Percentiles rank a stretch among this genome's conserved stretches.
Conservation (phyloP, 2,329 filamentous ascomycete species). For the Nemania serpens region DNA sequence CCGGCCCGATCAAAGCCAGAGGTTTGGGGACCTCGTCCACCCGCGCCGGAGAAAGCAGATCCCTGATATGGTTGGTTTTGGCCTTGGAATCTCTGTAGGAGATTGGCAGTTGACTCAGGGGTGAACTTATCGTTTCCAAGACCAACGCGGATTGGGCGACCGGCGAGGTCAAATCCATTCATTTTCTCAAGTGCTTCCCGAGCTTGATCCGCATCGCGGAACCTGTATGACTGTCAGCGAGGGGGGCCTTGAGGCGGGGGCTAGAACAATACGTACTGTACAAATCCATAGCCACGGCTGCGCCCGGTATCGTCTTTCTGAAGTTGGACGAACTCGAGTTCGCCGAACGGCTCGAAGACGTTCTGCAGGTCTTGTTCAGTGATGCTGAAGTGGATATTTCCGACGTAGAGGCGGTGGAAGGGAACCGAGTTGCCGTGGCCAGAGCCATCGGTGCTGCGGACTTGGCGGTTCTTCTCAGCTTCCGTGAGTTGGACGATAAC, state of each 20-base stretch:
- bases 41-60: slow-evolving; percentile 88
- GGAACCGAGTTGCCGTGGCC: slow-evolving; percentile 82
- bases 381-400: slow-evolving; percentile 99
- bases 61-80: slow-evolving; percentile 81
- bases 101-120: slow-evolving; percentile 90
- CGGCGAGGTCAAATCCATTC: slow-evolving; percentile 98
- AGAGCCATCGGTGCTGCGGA: slow-evolving; percentile 74
- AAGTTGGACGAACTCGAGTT: slow-evolving; percentile 95
- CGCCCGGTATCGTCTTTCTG: slow-evolving; percentile 93
- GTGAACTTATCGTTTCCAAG: slow-evolving; percentile 99
- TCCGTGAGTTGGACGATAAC: slow-evolving; percentile 98
- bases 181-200: slow-evolving; percentile 97
- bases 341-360: slow-evolving; percentile 96
- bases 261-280: slow-evolving; percentile 73
- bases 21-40: slow-evolving; percentile 82
- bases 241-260: not conserved
- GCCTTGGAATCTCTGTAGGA: slow-evolving; percentile 89
- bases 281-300: slow-evolving; percentile 96
- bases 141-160: slow-evolving; percentile 95
- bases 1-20: slow-evolving; percentile 91
- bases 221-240: slow-evolving; percentile 61
- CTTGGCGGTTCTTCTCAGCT: slow-evolving; percentile 98
- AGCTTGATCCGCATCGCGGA: slow-evolving; percentile 86
- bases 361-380: slow-evolving; percentile 94
- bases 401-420: slow-evolving; percentile 97